Base-by-base conservation (phyloP, 257 asterid species). In the Handroanthus guayacan region DNA sequence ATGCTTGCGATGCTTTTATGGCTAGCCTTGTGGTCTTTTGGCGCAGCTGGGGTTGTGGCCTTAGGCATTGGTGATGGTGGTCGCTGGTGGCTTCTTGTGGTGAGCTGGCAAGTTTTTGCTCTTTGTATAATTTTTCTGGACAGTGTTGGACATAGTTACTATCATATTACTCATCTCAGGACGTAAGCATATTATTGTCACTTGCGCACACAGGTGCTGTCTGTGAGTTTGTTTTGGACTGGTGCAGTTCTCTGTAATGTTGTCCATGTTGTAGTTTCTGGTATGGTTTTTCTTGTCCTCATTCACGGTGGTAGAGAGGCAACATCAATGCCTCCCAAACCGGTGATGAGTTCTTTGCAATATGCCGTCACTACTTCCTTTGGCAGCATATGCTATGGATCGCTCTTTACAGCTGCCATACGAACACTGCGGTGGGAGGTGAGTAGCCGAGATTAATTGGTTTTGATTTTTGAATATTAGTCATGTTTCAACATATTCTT, bases 51-150 rank as follows among this genome's bases (percentile, higher is more conserved):
- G 14, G 90, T 95, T 76, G 84, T 95, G 62, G 98, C 98, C 64
- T 84, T 88, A 69, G 90, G 97, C 82, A 78, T 85, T 31, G 97
- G 97, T 69, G 96, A 86, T 55, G 81, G 92, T 79, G 96, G 97
- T 34, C 91, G 98, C 54, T 93, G 98, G 97, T 95, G 97, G 98
- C 98, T 93, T 85, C 99, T 95, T 91, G 80, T 86, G 99, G 99
- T 95, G 98, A 92, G 98, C 92, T 81, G 97, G 98, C 98, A 95
- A 92, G 98, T 95, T 92, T 87, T 88, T 88, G 84, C 85, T 87
- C 89, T 86, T 63, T 44, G 71, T 69, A 69, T 70, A 72, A 58
- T 80, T 82, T 75, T 66, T 64, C 58, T 67, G 43, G 82, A 69
- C 45, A 39, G 51, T 20, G 37, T 52, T 47, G 71, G 45, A 62